Conservation (phyloP, 179 eudicot genomes). For the Beta macrorhiza region DNA sequence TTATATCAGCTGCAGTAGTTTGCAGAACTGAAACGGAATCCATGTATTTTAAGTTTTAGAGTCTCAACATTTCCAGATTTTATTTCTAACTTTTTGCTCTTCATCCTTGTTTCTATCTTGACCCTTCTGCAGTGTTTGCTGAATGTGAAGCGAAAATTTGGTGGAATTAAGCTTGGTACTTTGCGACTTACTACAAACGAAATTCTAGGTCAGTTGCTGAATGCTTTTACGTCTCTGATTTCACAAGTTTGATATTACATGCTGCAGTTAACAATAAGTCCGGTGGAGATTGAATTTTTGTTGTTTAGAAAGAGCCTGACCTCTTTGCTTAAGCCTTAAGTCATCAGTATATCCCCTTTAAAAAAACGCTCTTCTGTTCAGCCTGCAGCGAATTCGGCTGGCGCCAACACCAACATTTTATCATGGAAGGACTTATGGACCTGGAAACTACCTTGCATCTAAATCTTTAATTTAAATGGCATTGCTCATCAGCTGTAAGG, state of each 20-base stretch:
- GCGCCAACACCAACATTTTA: not conserved
- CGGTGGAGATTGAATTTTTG: not conserved
- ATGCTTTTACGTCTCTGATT: not conserved
- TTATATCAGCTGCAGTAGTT: not conserved
- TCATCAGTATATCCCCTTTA: not conserved
- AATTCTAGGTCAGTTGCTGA: not conserved
- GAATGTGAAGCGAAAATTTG: not conserved
- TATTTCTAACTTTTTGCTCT: not conserved
- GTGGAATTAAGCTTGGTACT: not conserved
- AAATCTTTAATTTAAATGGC: not conserved
- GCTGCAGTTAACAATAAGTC: not conserved
- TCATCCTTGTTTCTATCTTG: not conserved
- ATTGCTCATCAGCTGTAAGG: not conserved
- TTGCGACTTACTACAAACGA: not conserved
- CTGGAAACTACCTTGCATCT: not conserved
- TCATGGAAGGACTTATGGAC: not conserved
- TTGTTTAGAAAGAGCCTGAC: not conserved
- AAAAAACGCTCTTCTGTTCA: not conserved
- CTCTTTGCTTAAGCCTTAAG: no score
- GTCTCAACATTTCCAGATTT: not conserved
- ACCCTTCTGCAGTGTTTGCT: constrained; percentile 5
- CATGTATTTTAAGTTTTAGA: not conserved
- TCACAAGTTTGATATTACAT: not conserved
- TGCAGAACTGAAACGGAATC: not conserved
- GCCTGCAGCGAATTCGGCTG: not conserved